Evolutionary conservation across 805 yeast genomes (phyloP).

Genomic region (Grigorovia humatica): DNA sequence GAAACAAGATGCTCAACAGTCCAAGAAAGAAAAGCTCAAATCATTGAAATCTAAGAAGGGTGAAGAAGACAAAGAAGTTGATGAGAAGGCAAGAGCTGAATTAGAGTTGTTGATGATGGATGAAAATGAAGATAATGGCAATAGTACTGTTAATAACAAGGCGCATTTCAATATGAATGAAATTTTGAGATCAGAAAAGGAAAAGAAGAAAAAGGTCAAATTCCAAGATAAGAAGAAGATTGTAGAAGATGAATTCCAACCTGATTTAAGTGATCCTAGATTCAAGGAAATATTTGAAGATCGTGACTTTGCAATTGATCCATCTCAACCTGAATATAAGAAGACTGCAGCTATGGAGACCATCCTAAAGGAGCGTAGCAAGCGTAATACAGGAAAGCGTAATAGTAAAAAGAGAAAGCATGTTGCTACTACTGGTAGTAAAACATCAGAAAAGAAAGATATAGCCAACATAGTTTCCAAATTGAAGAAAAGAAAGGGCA

Average conservation of each 20-base stretch:
- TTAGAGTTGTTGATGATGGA: constrained; percentile 43
- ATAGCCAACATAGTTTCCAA: constrained; percentile 8
- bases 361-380: constrained; percentile 64
- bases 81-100: constrained; percentile 49
- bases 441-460: constrained; percentile 6
- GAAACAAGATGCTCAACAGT: constrained; percentile 41
- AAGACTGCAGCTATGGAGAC: constrained; percentile 80
- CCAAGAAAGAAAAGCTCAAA: constrained; percentile 36
- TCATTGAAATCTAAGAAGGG: constrained; percentile 20
- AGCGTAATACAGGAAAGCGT: constrained; percentile 31
- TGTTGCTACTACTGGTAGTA: neutral
- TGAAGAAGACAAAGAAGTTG: constrained; percentile 22
- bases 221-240: constrained; percentile 39
- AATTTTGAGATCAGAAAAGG: constrained; percentile 62
- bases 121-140: constrained; percentile 41
- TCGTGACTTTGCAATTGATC: constrained; percentile 90
- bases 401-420: constrained; percentile 6
- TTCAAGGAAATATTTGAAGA: constrained; percentile 74
- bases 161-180: constrained; percentile 77
- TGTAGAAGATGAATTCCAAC: constrained; percentile 46
- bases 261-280: constrained; percentile 75
- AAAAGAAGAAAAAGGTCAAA: constrained; percentile 39
- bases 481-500: constrained; percentile 1
- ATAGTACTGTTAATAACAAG: constrained; percentile 27
- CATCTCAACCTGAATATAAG: constrained; percentile 82